Percentiles rank a stretch among this genome's conserved stretches.
Conservation (phyloP, 441 rosid genomes). For the Croton setiger region DNA sequence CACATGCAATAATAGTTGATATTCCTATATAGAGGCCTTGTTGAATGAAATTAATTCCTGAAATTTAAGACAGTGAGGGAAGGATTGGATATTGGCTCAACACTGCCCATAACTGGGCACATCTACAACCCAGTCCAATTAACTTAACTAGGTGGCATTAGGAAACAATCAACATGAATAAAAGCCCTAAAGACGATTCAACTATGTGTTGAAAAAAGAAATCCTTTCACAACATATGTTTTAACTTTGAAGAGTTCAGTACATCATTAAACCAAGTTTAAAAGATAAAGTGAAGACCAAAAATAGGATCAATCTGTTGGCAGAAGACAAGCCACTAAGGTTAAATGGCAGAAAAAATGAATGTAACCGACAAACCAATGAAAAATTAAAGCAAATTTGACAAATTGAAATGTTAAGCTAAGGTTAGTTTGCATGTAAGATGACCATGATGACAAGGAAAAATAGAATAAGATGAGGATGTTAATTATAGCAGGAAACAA, state of each 20-base stretch:
- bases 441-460: neutral
- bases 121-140: too few species aligned
- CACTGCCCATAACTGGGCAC: too few species aligned
- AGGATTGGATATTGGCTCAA: neutral
- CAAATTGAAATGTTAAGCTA: neutral
- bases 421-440: neutral
- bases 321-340: neutral
- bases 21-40: neutral
- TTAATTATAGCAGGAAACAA: neutral
- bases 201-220: neutral
- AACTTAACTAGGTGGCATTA: neutral
- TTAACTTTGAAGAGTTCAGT: neutral
- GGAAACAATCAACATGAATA: neutral
- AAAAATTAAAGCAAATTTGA: neutral
- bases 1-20: neutral
- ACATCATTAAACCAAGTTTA: constrained; percentile 2
- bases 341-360: neutral
- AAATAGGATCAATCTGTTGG: neutral
- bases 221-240: neutral
- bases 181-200: neutral
- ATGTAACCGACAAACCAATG: neutral
- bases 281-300: neutral
- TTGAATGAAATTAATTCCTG: neutral
- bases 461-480: neutral
- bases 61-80: constrained; percentile 1